Conservation (phyloP, 1,284 basidiomycete species). For the Sporisorium exsertum region DNA sequence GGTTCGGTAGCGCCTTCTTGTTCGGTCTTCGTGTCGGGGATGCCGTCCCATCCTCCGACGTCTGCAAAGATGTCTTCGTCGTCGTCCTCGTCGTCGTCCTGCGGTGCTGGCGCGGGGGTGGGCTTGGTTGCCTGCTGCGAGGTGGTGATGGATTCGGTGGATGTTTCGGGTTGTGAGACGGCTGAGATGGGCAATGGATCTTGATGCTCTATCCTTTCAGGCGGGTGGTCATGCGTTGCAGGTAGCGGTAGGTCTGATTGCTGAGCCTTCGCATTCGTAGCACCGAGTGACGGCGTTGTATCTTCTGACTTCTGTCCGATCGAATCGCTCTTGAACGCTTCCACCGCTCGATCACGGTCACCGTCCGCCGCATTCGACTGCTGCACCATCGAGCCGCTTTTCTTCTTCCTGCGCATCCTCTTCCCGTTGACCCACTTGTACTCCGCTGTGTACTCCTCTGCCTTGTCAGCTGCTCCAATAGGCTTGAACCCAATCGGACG, state of each 20-base stretch:
- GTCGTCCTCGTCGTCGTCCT: constrained; percentile 62
- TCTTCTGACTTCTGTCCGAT: background rate
- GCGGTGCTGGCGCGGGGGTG: background rate
- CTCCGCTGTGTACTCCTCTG: constrained; percentile 70
- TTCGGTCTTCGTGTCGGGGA: constrained; percentile 52
- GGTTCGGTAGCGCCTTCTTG: constrained; percentile 28
- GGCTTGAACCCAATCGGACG: constrained; percentile 77
- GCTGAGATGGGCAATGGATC: background rate
- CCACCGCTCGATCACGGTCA: too few relatives aligned
- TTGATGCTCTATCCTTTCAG: background rate
- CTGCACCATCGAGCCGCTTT: constrained; percentile 19
- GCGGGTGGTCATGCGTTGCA: background rate
- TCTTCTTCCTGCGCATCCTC: constrained; percentile 72
- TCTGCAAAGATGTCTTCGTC: constrained; percentile 83
- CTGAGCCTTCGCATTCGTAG: background rate
- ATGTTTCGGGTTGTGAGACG: background rate
- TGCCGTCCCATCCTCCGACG: constrained; percentile 83
- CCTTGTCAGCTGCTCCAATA: constrained; percentile 72
- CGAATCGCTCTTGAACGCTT: background rate
- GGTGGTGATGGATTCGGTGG: background rate
- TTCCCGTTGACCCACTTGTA: constrained; percentile 67
- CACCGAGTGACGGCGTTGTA: background rate
- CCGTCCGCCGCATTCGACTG: background rate
- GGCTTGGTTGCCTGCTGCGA: background rate
- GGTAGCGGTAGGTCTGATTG: background rate